Conservation (phyloP, 768 basidiomycete genomes). For the Leccinum ochraceum region DNA sequence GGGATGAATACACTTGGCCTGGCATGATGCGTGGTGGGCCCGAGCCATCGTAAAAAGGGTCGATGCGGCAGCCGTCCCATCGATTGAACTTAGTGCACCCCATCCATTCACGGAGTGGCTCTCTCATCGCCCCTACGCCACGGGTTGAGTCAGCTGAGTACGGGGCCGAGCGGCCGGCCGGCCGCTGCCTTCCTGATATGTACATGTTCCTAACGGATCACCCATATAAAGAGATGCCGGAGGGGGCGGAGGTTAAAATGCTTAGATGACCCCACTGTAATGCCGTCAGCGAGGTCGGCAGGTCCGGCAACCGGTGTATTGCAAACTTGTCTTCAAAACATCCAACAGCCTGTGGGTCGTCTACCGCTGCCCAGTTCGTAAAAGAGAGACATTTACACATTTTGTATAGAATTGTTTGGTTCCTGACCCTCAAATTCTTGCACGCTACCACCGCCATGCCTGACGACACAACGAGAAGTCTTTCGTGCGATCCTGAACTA, state of each 20-base stretch:
- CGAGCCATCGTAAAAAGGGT: not conserved
- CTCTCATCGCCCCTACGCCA: not conserved
- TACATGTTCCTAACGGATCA: not conserved
- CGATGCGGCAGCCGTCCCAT: not conserved
- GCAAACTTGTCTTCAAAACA: constrained; percentile 4
- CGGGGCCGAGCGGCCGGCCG: not conserved
- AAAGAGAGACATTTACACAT: not conserved
- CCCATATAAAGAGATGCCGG: not conserved
- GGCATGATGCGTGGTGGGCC: too few relatives aligned
- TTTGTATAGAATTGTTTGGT: not conserved
- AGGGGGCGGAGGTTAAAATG: constrained; percentile 4
- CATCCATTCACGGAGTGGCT: too few relatives aligned
- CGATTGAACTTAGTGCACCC: not conserved
- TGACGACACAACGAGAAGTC: constrained; percentile 54
- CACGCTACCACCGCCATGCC: constrained; percentile 41
- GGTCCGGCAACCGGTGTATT: not conserved
- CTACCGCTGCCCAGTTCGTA: constrained; percentile 1
- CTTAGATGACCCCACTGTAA: constrained; percentile 1
- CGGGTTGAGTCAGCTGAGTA: not conserved
- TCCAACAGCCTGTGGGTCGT: constrained; percentile 8
- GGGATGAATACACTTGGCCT: not conserved
- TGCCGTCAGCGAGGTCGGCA: constrained; percentile 26
- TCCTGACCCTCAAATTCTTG: constrained; percentile 35
- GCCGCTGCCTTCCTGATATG: not conserved
- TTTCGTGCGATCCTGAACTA: constrained; percentile 63